Evolutionary conservation across 805 yeast species (phyloP).

Genomic region (Maudiozyma turicensis): DNA sequence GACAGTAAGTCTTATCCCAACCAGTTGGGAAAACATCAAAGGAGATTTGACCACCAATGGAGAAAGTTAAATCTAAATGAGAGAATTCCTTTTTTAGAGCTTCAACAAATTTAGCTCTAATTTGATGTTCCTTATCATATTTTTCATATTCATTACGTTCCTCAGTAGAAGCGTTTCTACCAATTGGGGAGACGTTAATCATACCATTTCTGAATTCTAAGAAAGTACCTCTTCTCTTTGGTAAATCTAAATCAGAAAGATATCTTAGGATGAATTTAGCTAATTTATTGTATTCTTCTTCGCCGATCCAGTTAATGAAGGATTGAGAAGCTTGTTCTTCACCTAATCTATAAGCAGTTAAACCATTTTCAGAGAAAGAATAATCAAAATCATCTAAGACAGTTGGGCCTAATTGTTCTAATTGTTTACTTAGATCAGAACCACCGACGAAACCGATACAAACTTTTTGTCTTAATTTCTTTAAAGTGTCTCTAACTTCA

Average conservation of each 20-base stretch:
- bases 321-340: constrained; percentile 84
- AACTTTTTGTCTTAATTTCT: constrained; percentile 76
- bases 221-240: constrained; percentile 97
- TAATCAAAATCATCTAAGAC: constrained; percentile 80
- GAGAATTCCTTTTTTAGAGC: constrained; percentile 79
- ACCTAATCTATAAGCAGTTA: constrained; percentile 93
- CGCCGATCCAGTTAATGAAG: constrained; percentile 92
- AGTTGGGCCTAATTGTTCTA: constrained; percentile 85
- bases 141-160: constrained; percentile 91
- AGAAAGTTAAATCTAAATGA: constrained; percentile 81
- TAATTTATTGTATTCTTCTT: constrained; percentile 83
- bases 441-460: constrained; percentile 98
- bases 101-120: constrained; percentile 76
- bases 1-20: constrained; percentile 98
- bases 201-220: constrained; percentile 98
- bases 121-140: constrained; percentile 67
- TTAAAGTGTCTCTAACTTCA: constrained; percentile 66
- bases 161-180: constrained; percentile 91
- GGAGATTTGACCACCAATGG: constrained; percentile 98
- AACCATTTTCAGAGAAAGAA: constrained; percentile 95
- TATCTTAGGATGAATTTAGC: constrained; percentile 78
- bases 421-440: constrained; percentile 85
- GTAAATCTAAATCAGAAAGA: constrained; percentile 78
- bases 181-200: constrained; percentile 96
- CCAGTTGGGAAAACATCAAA: constrained; percentile 99